Evolutionary conservation across 768 basidiomycete species (phyloP).

Genomic region (Mycena latifolia): DNA sequence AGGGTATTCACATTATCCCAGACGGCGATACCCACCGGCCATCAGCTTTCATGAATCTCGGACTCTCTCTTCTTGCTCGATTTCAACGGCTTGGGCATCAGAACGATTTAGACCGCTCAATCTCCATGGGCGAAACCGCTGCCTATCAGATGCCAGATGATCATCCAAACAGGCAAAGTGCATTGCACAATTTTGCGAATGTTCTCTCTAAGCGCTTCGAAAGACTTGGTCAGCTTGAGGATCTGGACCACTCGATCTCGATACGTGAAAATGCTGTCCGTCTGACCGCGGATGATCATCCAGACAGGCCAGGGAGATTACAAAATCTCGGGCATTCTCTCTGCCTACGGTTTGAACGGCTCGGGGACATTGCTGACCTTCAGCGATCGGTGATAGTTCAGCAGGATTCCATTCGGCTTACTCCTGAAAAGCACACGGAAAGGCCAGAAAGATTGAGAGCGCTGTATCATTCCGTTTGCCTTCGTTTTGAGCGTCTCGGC

Average conservation of each 20-base stretch:
- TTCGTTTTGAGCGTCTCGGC: too few species aligned
- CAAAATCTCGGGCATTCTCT: constrained; percentile 4
- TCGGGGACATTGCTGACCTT: constrained; percentile 3
- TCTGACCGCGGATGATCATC: too few species aligned
- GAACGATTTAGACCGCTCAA: too few species aligned
- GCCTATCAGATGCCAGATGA: too few species aligned
- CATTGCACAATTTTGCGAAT: too few species aligned
- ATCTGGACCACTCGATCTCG: neutral
- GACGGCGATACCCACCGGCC: neutral
- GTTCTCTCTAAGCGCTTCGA: neutral
- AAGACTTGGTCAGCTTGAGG: neutral
- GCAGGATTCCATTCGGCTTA: neutral
- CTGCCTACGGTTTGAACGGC: neutral
- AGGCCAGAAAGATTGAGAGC: too few species aligned
- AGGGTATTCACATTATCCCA: neutral
- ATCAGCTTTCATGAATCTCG: constrained; percentile 5
- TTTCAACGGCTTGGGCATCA: too few species aligned
- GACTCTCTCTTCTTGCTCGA: neutral
- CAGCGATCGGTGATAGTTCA: constrained; percentile 9
- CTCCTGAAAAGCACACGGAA: constrained; percentile 5
- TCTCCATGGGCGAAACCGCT: too few species aligned
- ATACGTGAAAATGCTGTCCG: constrained; percentile 10
- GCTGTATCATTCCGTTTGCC: too few species aligned
- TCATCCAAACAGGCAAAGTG: too few species aligned
- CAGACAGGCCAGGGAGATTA: neutral